phyloP scores from a whole-genome alignment of 2,329 filamentous ascomycete species.

The Sordariomycetes sp. region DNA sequence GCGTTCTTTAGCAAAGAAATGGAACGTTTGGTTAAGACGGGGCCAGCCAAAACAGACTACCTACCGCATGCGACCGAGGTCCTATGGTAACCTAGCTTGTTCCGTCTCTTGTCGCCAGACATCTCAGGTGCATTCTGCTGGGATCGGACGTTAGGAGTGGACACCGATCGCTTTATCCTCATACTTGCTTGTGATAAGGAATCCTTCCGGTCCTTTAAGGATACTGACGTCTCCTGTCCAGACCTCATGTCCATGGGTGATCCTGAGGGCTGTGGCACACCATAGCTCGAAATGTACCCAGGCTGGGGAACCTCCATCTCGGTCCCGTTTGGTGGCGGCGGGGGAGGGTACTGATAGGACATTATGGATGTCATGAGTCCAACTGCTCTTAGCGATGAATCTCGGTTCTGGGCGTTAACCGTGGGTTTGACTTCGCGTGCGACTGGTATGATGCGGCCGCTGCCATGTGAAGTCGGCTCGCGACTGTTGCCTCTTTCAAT shows the following conservation, averaged over 20 bases:
- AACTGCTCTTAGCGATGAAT: slow-evolving; percentile 3
- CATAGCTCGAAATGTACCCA: slow-evolving; percentile 18
- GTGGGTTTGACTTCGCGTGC: slow-evolving; percentile 17
- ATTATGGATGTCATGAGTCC: slow-evolving; percentile 27
- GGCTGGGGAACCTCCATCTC: slow-evolving; percentile 26
- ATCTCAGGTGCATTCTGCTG: slow-evolving; percentile 21
- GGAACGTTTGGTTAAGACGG: not conserved
- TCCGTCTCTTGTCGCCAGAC: slow-evolving; percentile 49
- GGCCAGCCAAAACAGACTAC: slow-evolving; percentile 23
- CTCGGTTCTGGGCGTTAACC: slow-evolving; percentile 13
- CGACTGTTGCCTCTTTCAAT: not conserved
- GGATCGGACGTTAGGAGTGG: slow-evolving; percentile 32
- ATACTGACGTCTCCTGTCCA: slow-evolving; percentile 15
- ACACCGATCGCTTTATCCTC: slow-evolving; percentile 33
- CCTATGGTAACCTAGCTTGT: slow-evolving; percentile 90
- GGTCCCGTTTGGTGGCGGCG: slow-evolving; percentile 23
- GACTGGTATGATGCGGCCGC: slow-evolving; percentile 16
- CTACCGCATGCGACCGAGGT: slow-evolving; percentile 92
- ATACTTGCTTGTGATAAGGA: slow-evolving; percentile 20
- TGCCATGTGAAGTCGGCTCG: slow-evolving; percentile 16
- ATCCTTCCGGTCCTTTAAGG: slow-evolving; percentile 21
- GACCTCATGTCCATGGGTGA: slow-evolving; percentile 13
- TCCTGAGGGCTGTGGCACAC: slow-evolving; percentile 15
- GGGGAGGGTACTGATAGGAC: slow-evolving; percentile 34
- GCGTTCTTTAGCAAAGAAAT: not conserved